Conservation (phyloP, 306 rosid species). For the Fagus crenata region DNA sequence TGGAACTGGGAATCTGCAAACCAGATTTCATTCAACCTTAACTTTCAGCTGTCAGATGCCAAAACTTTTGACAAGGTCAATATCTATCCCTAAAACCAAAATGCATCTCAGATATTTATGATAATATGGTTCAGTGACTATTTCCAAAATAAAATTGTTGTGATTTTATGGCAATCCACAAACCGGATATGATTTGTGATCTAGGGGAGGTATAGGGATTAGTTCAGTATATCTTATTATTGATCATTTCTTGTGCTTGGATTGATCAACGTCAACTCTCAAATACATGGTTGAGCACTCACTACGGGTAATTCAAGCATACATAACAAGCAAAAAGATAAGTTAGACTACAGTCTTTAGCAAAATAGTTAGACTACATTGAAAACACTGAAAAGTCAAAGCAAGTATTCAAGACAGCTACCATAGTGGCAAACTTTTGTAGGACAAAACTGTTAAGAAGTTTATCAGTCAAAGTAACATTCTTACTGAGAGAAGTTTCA, state of each 20-base stretch:
- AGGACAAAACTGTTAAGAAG: background rate
- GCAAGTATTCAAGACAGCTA: background rate
- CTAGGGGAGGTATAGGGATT: background rate
- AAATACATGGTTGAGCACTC: background rate
- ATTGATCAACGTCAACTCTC: background rate
- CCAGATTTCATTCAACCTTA: background rate
- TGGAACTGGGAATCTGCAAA: no score
- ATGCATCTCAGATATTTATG: constrained; percentile 1
- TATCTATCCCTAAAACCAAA: background rate
- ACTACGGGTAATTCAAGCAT: background rate
- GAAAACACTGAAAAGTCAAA: background rate
- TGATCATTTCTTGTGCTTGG: background rate
- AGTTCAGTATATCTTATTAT: background rate
- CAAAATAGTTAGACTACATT: background rate
- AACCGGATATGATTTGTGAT: background rate
- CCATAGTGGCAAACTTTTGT: background rate
- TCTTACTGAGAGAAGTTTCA: background rate
- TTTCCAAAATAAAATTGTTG: background rate
- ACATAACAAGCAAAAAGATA: background rate
- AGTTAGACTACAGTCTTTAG: background rate
- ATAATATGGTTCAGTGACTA: background rate
- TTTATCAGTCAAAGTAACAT: background rate
- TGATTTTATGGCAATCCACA: background rate
- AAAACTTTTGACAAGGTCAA: background rate
- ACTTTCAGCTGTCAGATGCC: background rate